Evolutionary conservation across 2,329 filamentous ascomycete species (phyloP).

Genomic region (Ceratocystis destructans): DNA sequence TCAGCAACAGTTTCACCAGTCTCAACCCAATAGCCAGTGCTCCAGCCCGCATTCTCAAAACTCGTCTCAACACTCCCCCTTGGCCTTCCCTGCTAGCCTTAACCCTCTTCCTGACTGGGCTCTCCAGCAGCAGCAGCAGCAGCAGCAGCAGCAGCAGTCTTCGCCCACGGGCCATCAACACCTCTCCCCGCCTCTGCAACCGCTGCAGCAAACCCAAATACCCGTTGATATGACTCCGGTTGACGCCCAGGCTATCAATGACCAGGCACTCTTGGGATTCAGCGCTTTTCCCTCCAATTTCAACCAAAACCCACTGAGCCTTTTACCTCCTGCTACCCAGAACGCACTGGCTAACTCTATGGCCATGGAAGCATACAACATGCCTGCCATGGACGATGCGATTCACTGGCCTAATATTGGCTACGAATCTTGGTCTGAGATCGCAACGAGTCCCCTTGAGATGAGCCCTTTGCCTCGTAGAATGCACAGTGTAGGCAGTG

Average conservation of each 20-base stretch:
- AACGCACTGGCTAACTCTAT: slow-evolving; percentile 45
- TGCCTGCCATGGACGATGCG: slow-evolving; percentile 44
- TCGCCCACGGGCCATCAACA: slow-evolving; percentile 31
- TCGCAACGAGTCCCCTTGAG: slow-evolving; percentile 44
- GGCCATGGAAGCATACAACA: slow-evolving; percentile 47
- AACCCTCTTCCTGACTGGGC: slow-evolving; percentile 46
- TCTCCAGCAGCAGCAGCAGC: slow-evolving; percentile 39
- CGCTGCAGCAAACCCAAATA: slow-evolving; percentile 33
- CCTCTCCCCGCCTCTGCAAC: slow-evolving; percentile 24
- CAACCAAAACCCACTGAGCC: slow-evolving; percentile 45
- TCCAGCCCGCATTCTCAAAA: slow-evolving; percentile 41
- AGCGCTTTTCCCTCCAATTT: slow-evolving; percentile 39
- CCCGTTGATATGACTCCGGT: slow-evolving; percentile 15
- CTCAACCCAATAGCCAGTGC: slow-evolving; percentile 29
- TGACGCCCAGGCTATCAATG: slow-evolving; percentile 37
- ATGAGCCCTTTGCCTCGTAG: slow-evolving; percentile 34
- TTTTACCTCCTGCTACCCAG: slow-evolving; percentile 49
- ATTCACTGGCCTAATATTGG: slow-evolving; percentile 47
- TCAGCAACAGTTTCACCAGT: slow-evolving; percentile 26
- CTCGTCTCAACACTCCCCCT: slow-evolving; percentile 38
- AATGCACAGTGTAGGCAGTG: slow-evolving; percentile 33
- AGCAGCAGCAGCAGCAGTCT: slow-evolving; percentile 29
- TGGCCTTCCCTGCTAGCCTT: slow-evolving; percentile 28
- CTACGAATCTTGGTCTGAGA: slow-evolving; percentile 67
- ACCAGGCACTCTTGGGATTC: slow-evolving; percentile 43